A percentile compares a stretch with the other conserved stretches of the same genome.
These are phyloP conservation scores for Calonectria honghensis DNA, from an alignment of 2,329 filamentous ascomycete genomes.

Conservation along the genomic window DNA sequence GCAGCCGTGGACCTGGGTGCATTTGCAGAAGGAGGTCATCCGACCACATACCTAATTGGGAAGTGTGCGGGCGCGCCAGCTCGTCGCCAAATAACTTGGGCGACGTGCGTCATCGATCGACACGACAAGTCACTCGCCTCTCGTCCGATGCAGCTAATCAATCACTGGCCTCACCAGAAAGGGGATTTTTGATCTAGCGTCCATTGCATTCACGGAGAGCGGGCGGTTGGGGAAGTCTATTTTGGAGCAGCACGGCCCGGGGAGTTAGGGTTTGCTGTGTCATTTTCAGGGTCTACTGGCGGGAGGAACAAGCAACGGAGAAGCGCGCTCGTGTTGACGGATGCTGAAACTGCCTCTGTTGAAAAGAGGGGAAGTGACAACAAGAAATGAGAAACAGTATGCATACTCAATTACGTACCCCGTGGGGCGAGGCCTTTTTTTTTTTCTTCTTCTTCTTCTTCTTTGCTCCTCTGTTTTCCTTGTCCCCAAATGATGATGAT, in stretches of 20 bases:
- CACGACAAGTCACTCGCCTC: slow-evolving; percentile 3
- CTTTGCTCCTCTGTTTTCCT: neutral
- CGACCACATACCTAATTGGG: slow-evolving; percentile 23
- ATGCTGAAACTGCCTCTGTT: neutral
- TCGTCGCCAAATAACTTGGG: neutral
- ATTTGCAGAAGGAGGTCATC: neutral
- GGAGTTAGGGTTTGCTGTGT: neutral
- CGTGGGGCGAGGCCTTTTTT: neutral
- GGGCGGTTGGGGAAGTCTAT: slow-evolving; percentile 13
- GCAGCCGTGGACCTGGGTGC: neutral
- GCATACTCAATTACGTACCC: neutral
- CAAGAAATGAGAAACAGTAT: neutral
- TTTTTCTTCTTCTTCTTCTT: neutral
- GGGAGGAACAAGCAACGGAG: neutral
- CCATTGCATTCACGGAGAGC: neutral
- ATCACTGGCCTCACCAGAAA: neutral
- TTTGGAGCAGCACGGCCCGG: neutral
- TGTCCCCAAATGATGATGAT: slow-evolving; percentile 10
- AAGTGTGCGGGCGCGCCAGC: neutral
- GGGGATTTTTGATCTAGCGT: neutral
- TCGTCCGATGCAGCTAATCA: slow-evolving; percentile 6
- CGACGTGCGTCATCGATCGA: slow-evolving; percentile 26
- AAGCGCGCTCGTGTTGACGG: neutral
- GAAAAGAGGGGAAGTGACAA: neutral
- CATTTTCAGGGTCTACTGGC: neutral